phyloP scores from a whole-genome alignment of 192 early-diverging fungal genomes.

The Podila verticillata region DNA sequence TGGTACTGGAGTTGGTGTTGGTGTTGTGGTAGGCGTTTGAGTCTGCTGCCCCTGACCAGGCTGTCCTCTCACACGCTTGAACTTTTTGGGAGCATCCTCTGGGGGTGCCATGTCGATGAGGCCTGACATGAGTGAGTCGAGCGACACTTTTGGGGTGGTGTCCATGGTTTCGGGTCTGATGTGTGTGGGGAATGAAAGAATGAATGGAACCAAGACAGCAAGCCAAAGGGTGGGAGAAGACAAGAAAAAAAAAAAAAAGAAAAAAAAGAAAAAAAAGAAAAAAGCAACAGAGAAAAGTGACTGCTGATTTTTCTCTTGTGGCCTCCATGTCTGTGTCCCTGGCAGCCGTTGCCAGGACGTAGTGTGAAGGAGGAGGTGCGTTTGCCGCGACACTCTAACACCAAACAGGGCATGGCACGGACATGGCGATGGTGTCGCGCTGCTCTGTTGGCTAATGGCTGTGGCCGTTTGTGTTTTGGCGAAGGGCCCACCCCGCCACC shows the following conservation, averaged over 20 bases:
- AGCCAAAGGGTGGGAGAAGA: not conserved
- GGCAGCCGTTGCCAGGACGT: too few relatives aligned
- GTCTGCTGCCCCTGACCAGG: not conserved
- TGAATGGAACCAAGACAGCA: not conserved
- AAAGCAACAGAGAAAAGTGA: not conserved
- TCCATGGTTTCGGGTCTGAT: not conserved
- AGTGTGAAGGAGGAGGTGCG: too few relatives aligned
- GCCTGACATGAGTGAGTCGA: conserved; percentile 36
- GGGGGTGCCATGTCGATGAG: not conserved
- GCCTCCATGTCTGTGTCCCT: too few relatives aligned
- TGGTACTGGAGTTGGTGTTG: not conserved
- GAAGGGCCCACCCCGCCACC: too few relatives aligned
- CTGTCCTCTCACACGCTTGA: conserved; percentile 21
- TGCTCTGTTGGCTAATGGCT: too few relatives aligned
- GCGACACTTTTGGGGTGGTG: conserved; percentile 19
- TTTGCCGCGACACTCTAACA: too few relatives aligned
- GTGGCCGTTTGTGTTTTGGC: too few relatives aligned
- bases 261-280: conserved; percentile 11
- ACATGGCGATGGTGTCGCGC: too few relatives aligned
- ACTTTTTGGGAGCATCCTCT: conserved; percentile 21
- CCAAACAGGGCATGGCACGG: too few relatives aligned
- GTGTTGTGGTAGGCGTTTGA: conserved; percentile 2
- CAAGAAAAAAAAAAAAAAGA: not conserved
- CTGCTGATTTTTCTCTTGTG: not conserved
- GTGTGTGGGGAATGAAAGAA: not conserved